Conservation (phyloP, 805 yeast species). For the Candida qinlingensis region DNA sequence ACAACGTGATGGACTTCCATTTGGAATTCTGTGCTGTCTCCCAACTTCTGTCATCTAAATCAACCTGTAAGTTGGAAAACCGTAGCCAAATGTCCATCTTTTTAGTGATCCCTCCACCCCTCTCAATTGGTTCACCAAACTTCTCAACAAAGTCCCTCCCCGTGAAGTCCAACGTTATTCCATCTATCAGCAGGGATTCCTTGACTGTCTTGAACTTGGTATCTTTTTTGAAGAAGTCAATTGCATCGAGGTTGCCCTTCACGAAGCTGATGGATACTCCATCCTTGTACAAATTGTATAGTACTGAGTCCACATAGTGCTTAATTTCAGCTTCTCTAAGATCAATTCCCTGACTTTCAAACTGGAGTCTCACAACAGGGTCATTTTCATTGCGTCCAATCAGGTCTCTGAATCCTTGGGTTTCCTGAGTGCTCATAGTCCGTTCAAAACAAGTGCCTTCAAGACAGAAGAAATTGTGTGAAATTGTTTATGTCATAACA, state of each 20-base stretch:
- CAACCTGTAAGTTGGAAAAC: conserved; percentile 32
- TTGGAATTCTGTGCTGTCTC: conserved; percentile 25
- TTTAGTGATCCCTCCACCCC: conserved; percentile 33
- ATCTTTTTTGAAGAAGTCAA: conserved; percentile 30
- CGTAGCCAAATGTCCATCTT: conserved; percentile 37
- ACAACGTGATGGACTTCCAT: conserved; percentile 27
- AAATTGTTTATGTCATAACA: too few relatives aligned
- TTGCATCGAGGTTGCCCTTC: conserved; percentile 24
- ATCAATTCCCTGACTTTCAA: background rate
- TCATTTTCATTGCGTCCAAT: too few relatives aligned
- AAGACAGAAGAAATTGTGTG: too few relatives aligned
- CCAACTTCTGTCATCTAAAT: conserved; percentile 32
- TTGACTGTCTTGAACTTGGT: conserved; percentile 14
- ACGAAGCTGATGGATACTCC: conserved; percentile 22
- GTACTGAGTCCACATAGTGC: conserved; percentile 2
- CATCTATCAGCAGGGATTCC: conserved; percentile 16
- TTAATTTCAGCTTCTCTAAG: background rate
- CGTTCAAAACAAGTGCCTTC: too few relatives aligned
- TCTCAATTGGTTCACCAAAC: conserved; percentile 37
- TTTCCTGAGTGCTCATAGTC: too few relatives aligned
- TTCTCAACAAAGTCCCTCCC: conserved; percentile 27
- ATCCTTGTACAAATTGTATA: conserved; percentile 19
- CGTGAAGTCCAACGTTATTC: conserved; percentile 15
- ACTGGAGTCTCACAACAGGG: background rate
- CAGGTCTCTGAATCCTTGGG: too few relatives aligned